Evolutionary conservation across 2,329 filamentous ascomycete genomes (phyloP).

Genomic region (Blastomyces gilchristii): DNA sequence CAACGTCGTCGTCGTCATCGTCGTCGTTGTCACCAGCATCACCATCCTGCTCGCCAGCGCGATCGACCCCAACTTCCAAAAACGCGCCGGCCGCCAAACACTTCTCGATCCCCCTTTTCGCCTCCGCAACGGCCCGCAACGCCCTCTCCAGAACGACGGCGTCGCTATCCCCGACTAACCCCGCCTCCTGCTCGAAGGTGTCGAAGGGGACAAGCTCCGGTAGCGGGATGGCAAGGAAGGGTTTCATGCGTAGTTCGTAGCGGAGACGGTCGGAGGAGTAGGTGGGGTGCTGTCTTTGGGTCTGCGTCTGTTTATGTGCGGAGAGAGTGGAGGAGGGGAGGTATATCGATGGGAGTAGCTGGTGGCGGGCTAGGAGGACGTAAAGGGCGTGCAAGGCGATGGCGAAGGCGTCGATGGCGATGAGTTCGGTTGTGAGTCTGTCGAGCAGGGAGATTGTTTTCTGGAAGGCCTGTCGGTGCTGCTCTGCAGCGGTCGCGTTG

Average conservation of each 20-base stretch:
- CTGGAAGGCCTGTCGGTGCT: constrained; percentile 29
- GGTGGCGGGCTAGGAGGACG: constrained; percentile 51
- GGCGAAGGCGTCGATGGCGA: constrained; percentile 48
- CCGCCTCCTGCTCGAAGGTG: constrained; percentile 43
- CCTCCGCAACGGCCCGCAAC: constrained; percentile 29
- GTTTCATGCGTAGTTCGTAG: constrained; percentile 79
- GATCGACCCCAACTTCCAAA: constrained; percentile 9
- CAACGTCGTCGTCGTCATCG: too few species aligned
- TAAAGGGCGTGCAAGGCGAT: constrained; percentile 52
- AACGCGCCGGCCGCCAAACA: constrained; percentile 33
- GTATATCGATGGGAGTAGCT: constrained; percentile 41
- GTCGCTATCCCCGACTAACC: constrained; percentile 37
- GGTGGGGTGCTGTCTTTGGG: constrained; percentile 30
- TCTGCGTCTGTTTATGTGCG: background rate
- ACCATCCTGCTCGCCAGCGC: background rate
- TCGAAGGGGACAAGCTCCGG: constrained; percentile 57
- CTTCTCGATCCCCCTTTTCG: constrained; percentile 36
- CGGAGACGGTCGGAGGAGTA: constrained; percentile 60
- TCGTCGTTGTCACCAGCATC: background rate
- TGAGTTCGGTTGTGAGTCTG: constrained; percentile 53
- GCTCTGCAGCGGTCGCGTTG: background rate
- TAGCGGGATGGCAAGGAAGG: constrained; percentile 59
- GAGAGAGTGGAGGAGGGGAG: constrained; percentile 35
- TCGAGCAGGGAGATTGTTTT: constrained; percentile 45
- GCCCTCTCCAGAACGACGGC: constrained; percentile 32